Base-by-base conservation (phyloP, 1,284 basidiomycete species). In the Fomes fomentarius region DNA sequence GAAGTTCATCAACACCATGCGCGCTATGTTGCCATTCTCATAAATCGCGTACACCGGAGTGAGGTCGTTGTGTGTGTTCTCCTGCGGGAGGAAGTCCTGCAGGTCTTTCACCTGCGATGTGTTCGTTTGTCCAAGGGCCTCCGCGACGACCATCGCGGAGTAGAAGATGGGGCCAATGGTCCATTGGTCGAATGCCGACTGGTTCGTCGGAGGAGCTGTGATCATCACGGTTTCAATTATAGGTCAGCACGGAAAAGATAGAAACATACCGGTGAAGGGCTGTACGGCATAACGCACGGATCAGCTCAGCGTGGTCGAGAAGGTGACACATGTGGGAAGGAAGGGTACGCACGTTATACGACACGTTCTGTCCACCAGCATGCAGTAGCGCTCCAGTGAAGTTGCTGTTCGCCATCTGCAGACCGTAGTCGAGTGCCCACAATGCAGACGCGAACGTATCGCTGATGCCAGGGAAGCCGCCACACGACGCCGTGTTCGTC, bases 381-480 rank as follows among this genome's bases (percentile, higher is more conserved):
- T 77, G 76, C 58, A 76, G 62, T 37, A 76, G 58, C 17, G 71
- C 73, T 3, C 66, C 65, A 2, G 71, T 68, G 58, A 76, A 73
- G 58, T 75, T 75, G 41, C 58, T 62, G 44, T 66, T 69, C 15
- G 72, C 75, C 66, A 77, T 69, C 54, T 67, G 66, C 43, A 67
- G 45, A 19, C 57, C 61, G 37, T 85, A 87, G 63, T 89, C 86
- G 41, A 86, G 57, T 0, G 72, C 82, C 89, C 91, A 92, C 17
- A 93, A 74, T 1, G 87, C 81, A 0, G 82, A 81, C 2, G 81
- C 86, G 63, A 89, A 92, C 21, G 74, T 73, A 58, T 83, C 77
- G 50, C 77, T 78, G 43, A 84, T 62, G 9, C 82, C 81, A 11
- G 74, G 67, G 62, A 84, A 82, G 24, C 82, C 83, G 59, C 80